A percentile compares a stretch with the other conserved stretches of the same genome.
Conservation (phyloP, 768 basidiomycete species). For the Tubosaeta sp. region DNA sequence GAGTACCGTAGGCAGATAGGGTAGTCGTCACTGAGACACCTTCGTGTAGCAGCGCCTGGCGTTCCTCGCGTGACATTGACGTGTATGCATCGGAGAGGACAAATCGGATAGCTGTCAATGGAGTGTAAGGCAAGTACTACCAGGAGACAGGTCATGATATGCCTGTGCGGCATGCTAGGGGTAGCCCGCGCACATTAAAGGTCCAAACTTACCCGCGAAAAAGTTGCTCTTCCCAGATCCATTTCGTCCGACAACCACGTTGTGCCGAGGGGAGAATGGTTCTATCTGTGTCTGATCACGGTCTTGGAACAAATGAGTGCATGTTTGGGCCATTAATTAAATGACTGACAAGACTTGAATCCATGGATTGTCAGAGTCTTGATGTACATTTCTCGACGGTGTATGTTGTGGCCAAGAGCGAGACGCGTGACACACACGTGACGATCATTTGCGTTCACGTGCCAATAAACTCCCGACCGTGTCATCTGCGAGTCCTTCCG, state of each 20-base stretch:
- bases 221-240: conserved; percentile 99
- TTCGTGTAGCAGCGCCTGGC: conserved; percentile 90
- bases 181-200: neutral
- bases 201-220: conserved; percentile 69
- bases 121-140: no score
- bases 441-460: no score
- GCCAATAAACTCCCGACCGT: no score
- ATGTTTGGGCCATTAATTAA: neutral
- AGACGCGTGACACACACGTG: conserved; percentile 23
- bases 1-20: conserved; percentile 81
- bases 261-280: conserved; percentile 90
- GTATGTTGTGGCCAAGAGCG: neutral
- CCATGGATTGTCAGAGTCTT: conserved; percentile 90
- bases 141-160: no score
- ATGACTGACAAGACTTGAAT: conserved; percentile 88
- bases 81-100: conserved; percentile 97
- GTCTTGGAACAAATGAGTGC: conserved; percentile 40
- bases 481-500: no score
- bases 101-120: conserved; percentile 79
- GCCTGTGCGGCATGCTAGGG: no score
- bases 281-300: conserved; percentile 90
- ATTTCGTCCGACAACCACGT: conserved; percentile 96
- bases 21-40: conserved; percentile 86
- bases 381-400: conserved; percentile 62
- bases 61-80: conserved; percentile 89